Percentiles rank a stretch among this genome's conserved stretches.
These are phyloP conservation scores for Malassezia furfur DNA, from an alignment of 1,284 basidiomycete genomes.

Conservation along the genomic window DNA sequence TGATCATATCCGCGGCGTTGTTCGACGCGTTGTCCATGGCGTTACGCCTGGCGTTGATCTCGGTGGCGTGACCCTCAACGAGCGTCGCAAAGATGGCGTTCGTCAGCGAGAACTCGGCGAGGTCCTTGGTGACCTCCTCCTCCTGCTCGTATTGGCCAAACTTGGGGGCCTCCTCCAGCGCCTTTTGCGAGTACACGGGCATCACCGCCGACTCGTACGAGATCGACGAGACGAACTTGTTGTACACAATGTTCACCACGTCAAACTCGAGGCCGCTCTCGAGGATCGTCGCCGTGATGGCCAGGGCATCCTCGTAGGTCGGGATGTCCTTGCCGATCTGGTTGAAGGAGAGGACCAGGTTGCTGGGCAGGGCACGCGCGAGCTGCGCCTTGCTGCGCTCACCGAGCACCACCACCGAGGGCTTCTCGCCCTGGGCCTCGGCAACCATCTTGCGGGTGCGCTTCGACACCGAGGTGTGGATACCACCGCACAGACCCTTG, in stretches of 20 bases:
- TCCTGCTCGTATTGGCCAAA: constrained; percentile 48
- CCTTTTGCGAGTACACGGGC: constrained; percentile 55
- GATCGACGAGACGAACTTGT: constrained; percentile 87
- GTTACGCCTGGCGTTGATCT: constrained; percentile 71
- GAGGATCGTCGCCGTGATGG: constrained; percentile 85
- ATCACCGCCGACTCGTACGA: constrained; percentile 74
- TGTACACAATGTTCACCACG: constrained; percentile 76
- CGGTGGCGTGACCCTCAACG: constrained; percentile 90
- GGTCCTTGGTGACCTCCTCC: constrained; percentile 75
- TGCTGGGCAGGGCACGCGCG: constrained; percentile 58
- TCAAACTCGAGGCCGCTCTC: constrained; percentile 79
- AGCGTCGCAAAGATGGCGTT: constrained; percentile 93
- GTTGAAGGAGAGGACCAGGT: constrained; percentile 82
- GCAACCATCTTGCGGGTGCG: constrained; percentile 61
- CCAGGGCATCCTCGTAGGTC: constrained; percentile 88
- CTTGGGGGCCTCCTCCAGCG: constrained; percentile 55
- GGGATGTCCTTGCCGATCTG: constrained; percentile 95
- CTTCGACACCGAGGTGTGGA: constrained; percentile 94
- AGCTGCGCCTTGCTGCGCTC: constrained; percentile 98
- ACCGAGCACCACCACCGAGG: constrained; percentile 59
- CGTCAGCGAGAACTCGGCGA: constrained; percentile 89
- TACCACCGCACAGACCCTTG: constrained; percentile 99
- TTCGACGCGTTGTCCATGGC: constrained; percentile 99
- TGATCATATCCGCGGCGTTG: constrained; percentile 63
- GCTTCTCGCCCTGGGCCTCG: constrained; percentile 49